Evolutionary conservation across 768 basidiomycete genomes (phyloP).

Genomic region (Lactarius evosmus): DNA sequence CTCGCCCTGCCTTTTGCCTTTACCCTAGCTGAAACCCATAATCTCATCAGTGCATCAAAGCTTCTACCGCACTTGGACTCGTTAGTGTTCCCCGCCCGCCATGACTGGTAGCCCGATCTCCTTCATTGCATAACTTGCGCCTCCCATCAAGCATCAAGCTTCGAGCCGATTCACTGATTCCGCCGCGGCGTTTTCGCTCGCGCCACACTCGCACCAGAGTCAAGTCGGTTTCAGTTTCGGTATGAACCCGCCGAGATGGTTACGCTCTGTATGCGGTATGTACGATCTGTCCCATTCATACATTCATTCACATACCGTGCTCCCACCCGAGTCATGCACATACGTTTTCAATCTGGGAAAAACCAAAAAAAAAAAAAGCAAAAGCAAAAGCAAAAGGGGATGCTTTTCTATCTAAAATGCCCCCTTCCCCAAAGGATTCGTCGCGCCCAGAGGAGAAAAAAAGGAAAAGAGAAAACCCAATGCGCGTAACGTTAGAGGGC

Average conservation of each 20-base stretch:
- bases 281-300: neutral
- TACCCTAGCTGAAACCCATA: neutral
- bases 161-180: neutral
- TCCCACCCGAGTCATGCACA: neutral
- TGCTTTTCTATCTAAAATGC: neutral
- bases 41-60: slow-evolving; percentile 1
- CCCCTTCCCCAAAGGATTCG: neutral
- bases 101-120: neutral
- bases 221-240: neutral
- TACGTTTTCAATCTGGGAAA: neutral
- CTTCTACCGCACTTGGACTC: neutral
- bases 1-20: neutral
- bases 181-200: neutral
- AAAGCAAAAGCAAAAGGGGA: neutral
- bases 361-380: neutral
- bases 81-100: neutral
- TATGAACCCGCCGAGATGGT: neutral
- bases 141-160: slow-evolving; percentile 1
- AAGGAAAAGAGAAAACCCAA: neutral
- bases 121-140: neutral
- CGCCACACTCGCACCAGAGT: slow-evolving; percentile 3
- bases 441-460: neutral
- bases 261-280: neutral
- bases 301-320: neutral
- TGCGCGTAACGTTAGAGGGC: neutral